Conservation (phyloP, 306 rosid species). For the Senna siamea region DNA sequence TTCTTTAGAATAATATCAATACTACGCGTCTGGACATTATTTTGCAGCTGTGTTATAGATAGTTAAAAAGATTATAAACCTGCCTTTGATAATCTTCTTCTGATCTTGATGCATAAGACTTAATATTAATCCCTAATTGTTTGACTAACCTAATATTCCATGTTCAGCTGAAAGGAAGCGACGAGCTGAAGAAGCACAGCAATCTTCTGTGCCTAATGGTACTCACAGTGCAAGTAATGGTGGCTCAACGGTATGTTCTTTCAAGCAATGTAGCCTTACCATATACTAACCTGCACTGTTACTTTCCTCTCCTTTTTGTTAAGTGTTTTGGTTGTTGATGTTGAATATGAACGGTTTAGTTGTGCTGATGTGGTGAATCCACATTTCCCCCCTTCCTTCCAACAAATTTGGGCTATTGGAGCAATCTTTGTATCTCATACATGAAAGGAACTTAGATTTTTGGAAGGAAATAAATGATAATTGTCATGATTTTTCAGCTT, state of each 20-base stretch:
- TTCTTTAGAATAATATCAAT: slow-evolving; percentile 2
- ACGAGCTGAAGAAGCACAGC: slow-evolving; percentile 69
- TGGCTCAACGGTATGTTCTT: slow-evolving; percentile 67
- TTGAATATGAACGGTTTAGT: too few species aligned
- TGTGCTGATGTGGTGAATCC: too few species aligned
- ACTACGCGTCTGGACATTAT: slow-evolving; percentile 1
- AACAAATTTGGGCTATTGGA: too few species aligned
- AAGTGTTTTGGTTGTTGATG: neutral
- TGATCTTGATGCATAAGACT: slow-evolving; percentile 10
- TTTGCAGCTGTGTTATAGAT: neutral
- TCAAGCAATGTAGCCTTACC: neutral
- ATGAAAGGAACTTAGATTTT: slow-evolving; percentile 12
- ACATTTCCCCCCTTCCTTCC: too few species aligned
- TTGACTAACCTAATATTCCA: slow-evolving; percentile 28
- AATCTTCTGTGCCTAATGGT: slow-evolving; percentile 65
- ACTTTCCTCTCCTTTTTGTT: neutral
- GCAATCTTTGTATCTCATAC: too few species aligned
- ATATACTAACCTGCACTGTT: neutral
- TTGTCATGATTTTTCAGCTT: neutral
- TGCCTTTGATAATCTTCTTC: neutral
- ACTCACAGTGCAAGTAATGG: slow-evolving; percentile 70
- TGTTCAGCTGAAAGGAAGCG: slow-evolving; percentile 84
- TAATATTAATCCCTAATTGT: slow-evolving; percentile 14
- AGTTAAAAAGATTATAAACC: slow-evolving; percentile 9
- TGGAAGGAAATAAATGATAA: neutral